Percentiles rank a stretch among this genome's conserved stretches.
Evolutionary conservation across 495 filamentous ascomycete genomes (phyloP).

Genomic region (Venustampulla echinocandica): DNA sequence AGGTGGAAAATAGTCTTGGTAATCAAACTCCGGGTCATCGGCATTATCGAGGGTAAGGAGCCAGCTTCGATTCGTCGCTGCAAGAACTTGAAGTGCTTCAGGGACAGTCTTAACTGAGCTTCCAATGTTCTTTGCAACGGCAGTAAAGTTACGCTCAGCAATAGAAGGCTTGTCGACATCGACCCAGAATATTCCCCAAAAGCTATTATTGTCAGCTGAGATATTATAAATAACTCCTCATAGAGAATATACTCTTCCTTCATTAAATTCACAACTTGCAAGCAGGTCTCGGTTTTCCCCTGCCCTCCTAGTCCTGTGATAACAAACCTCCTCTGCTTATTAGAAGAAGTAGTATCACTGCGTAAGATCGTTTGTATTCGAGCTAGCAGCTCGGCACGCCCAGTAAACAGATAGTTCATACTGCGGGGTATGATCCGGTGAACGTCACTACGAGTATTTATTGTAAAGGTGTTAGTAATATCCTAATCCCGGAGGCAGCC

Average conservation of each 20-base stretch:
- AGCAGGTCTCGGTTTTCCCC: slow-evolving; percentile 32
- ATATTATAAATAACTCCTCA: slow-evolving; percentile 1
- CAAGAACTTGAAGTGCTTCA: slow-evolving; percentile 26
- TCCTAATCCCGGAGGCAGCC: too few relatives aligned
- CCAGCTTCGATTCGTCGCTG: slow-evolving; percentile 20
- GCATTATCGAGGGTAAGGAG: slow-evolving; percentile 34
- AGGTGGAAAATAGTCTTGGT: slow-evolving; percentile 27
- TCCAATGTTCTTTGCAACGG: slow-evolving; percentile 24
- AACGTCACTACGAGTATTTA: slow-evolving; percentile 14
- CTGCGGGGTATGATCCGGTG: slow-evolving; percentile 17
- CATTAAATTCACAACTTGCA: slow-evolving; percentile 30
- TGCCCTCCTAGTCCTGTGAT: slow-evolving; percentile 30
- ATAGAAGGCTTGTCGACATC: slow-evolving; percentile 22
- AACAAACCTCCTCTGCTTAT: slow-evolving; percentile 25
- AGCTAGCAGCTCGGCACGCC: slow-evolving; percentile 11
- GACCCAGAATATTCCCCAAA: slow-evolving; percentile 27
- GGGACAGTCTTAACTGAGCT: slow-evolving; percentile 14
- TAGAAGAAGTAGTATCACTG: not conserved
- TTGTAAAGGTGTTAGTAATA: too few relatives aligned
- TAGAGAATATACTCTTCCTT: slow-evolving; percentile 18
- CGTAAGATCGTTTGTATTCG: slow-evolving; percentile 14
- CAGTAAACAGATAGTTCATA: slow-evolving; percentile 19
- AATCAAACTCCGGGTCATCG: slow-evolving; percentile 27
- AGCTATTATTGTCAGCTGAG: slow-evolving; percentile 17
- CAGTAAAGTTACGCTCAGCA: slow-evolving; percentile 19